These are phyloP conservation scores for Fusarium devonianum DNA, from an alignment of 2,329 filamentous ascomycete genomes.

Conservation along the genomic window DNA sequence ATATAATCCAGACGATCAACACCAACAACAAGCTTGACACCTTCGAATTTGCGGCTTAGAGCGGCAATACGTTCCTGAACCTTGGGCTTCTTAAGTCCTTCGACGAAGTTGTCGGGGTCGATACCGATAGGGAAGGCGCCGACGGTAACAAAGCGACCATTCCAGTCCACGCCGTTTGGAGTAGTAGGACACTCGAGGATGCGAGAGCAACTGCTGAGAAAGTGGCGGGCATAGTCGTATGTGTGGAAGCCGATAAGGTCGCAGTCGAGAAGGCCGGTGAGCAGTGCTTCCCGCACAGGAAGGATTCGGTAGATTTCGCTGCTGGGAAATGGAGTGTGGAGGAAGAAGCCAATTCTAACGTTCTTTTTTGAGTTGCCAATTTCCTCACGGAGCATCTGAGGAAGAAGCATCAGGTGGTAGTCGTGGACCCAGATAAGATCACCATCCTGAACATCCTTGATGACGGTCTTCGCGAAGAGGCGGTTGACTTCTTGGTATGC, in stretches of 20 bases:
- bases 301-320: conserved; percentile 97
- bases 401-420: conserved; percentile 97
- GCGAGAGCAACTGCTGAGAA: conserved; percentile 94
- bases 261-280: conserved; percentile 88
- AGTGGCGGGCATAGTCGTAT: conserved; percentile 98
- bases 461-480: conserved; percentile 87
- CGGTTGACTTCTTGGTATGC: conserved; percentile 94
- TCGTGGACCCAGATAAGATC: conserved; percentile 99
- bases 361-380: conserved; percentile 83
- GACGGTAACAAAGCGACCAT: conserved; percentile 86
- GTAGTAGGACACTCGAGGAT: conserved; percentile 83
- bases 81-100: conserved; percentile 83
- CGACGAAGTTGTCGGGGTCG: conserved; percentile 94
- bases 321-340: conserved; percentile 96
- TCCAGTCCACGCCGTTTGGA: conserved; percentile 91
- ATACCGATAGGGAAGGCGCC: conserved; percentile 98
- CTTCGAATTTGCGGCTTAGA: conserved; percentile 89
- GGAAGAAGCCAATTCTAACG: conserved; percentile 97
- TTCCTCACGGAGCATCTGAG: conserved; percentile 92
- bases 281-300: conserved; percentile 87
- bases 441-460: conserved; percentile 87
- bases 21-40: conserved; percentile 94
- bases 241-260: conserved; percentile 98
- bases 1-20: conserved; percentile 98
- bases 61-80: conserved; percentile 88